Conservation (phyloP, 352 stramenopile genomes). For the Globisporangium solare region DNA sequence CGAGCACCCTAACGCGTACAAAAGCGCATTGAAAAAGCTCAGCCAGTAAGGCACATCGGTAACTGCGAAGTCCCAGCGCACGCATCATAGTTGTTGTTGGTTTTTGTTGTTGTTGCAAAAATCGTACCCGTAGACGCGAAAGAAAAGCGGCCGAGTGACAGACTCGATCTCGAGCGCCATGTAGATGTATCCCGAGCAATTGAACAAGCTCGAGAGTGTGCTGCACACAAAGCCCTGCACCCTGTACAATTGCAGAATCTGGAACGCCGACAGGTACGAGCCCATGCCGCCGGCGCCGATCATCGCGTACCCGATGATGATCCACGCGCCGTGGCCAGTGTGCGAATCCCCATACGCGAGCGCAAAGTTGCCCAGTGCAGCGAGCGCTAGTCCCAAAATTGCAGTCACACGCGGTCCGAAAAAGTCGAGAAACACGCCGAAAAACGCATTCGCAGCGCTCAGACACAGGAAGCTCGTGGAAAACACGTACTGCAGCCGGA, state of each 20-base stretch:
- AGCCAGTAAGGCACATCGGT: not conserved
- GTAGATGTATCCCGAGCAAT: constrained; percentile 82
- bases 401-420: constrained; percentile 55
- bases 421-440: constrained; percentile 69
- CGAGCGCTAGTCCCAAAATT: constrained; percentile 43
- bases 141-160: constrained; percentile 47
- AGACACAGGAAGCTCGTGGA: constrained; percentile 76
- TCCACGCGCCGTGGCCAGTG: constrained; percentile 34
- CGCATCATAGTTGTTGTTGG: not conserved
- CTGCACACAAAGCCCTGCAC: constrained; percentile 76
- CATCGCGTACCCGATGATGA: constrained; percentile 67
- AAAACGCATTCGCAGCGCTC: constrained; percentile 75
- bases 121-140: constrained; percentile 53
- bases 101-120: not conserved
- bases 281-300: constrained; percentile 68
- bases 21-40: not conserved
- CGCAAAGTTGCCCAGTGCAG: constrained; percentile 49
- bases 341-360: constrained; percentile 56
- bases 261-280: constrained; percentile 72
- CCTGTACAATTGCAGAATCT: constrained; percentile 76
- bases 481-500: constrained; percentile 75
- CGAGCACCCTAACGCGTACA: constrained; percentile 31
- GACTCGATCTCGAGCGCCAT: constrained; percentile 66
- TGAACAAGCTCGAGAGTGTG: constrained; percentile 79
- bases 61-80: no score